Percentiles rank a stretch among this genome's conserved stretches.
These are phyloP conservation scores for Apiospora marii DNA, from an alignment of 2,329 filamentous ascomycete genomes.

Conservation along the genomic window DNA sequence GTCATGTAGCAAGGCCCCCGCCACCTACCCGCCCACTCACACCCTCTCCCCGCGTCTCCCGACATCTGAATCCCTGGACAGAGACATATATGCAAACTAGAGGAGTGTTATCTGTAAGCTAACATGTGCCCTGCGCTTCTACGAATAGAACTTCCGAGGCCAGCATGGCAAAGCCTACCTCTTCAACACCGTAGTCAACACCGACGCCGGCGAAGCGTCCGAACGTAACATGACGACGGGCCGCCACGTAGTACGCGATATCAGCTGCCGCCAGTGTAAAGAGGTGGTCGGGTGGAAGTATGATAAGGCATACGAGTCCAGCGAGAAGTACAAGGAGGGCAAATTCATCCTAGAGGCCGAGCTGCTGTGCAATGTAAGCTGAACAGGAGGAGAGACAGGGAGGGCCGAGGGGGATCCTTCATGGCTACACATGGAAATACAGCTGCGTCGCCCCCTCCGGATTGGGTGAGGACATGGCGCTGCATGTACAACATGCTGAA, in stretches of 20 bases:
- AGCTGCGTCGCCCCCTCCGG: not conserved
- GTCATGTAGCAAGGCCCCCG: not conserved
- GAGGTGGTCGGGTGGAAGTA: constrained; percentile 98
- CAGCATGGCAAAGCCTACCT: constrained; percentile 98
- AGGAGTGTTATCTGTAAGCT: not conserved
- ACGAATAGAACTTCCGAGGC: constrained; percentile 87
- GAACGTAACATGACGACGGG: constrained; percentile 99
- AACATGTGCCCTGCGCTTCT: not conserved
- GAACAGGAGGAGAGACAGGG: not conserved
- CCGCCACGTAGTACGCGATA: constrained; percentile 92
- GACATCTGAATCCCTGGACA: not conserved
- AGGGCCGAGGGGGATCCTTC: not conserved
- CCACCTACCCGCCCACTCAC: constrained; percentile 25
- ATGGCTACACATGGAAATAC: not conserved
- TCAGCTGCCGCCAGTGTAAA: constrained; percentile 88
- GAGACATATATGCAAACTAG: not conserved
- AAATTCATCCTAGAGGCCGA: constrained; percentile 97
- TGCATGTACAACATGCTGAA: not conserved
- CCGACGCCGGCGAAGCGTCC: constrained; percentile 81
- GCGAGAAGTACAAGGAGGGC: constrained; percentile 98
- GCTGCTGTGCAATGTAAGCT: constrained; percentile 81
- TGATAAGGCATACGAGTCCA: constrained; percentile 91
- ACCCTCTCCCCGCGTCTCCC: constrained; percentile 11
- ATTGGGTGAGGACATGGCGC: not conserved
- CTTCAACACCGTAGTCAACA: constrained; percentile 93